Percentiles rank a stretch among this genome's conserved stretches.
These are phyloP conservation scores for Ophiobolus disseminans DNA, from an alignment of 2,329 filamentous ascomycete genomes.

Conservation along the genomic window DNA sequence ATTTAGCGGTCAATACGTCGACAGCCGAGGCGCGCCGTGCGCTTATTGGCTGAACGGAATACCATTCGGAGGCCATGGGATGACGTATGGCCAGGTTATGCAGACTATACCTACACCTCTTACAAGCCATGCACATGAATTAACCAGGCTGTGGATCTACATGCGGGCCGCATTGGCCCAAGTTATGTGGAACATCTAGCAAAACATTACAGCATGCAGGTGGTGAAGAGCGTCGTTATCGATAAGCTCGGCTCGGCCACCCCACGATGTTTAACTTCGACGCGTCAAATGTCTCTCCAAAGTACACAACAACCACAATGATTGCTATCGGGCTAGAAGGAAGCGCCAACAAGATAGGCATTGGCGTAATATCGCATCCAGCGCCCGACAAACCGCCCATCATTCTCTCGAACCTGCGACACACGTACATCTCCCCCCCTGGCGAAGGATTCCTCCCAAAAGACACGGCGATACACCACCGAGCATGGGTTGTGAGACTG, in stretches of 20 bases:
- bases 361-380: conserved; percentile 87
- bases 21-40: conserved; percentile 30
- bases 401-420: conserved; percentile 89
- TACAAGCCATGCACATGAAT: no score
- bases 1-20: conserved; percentile 19
- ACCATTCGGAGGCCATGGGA: not conserved
- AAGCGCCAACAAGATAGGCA: conserved; percentile 96
- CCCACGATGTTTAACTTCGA: conserved; percentile 26
- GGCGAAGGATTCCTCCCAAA: conserved; percentile 96
- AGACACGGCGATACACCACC: conserved; percentile 93
- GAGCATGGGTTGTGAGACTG: conserved; percentile 81
- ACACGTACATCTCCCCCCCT: conserved; percentile 91
- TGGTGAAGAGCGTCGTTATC: conserved; percentile 12
- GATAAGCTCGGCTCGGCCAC: conserved; percentile 28
- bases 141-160: no score
- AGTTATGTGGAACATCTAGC: no score
- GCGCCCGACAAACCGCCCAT: conserved; percentile 53
- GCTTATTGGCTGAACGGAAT: conserved; percentile 26
- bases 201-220: no score
- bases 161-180: no score
- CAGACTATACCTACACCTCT: no score
- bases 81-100: no score
- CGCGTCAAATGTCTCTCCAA: conserved; percentile 11
- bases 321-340: conserved; percentile 82
- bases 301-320: conserved; percentile 50